Conservation (phyloP, 176 grass and related monocot genomes). For the Typha latifolia region DNA sequence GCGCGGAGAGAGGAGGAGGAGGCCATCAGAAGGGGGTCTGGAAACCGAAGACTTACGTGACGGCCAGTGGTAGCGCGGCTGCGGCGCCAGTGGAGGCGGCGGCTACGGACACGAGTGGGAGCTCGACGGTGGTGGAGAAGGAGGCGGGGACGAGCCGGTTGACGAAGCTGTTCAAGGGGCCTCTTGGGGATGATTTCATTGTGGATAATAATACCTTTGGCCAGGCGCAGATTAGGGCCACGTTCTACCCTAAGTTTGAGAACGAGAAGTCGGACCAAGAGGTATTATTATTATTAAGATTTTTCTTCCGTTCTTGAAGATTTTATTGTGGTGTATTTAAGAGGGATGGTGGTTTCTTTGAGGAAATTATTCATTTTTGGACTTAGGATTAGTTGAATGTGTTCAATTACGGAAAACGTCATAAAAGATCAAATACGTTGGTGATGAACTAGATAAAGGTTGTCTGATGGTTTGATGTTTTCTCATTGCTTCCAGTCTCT, state of each 20-base stretch:
- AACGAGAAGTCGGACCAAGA: constrained; percentile 96
- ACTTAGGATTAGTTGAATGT: background rate
- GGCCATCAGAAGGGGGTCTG: constrained; percentile 11
- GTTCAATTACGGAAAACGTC: constrained; percentile 5
- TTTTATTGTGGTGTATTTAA: background rate
- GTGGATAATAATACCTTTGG: constrained; percentile 61
- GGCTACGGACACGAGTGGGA: background rate
- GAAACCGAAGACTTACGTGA: constrained; percentile 40
- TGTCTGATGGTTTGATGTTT: background rate
- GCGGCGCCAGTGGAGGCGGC: constrained; percentile 1
- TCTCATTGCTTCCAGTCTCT: no score
- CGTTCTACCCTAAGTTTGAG: constrained; percentile 97
- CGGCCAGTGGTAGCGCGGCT: constrained; percentile 12
- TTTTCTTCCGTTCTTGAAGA: background rate
- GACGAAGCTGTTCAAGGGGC: constrained; percentile 45
- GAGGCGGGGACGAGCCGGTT: constrained; percentile 4
- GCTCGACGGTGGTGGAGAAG: constrained; percentile 3
- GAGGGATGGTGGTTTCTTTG: background rate
- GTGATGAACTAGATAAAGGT: no score
- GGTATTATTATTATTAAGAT: constrained; percentile 15
- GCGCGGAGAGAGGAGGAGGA: background rate
- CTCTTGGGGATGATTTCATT: constrained; percentile 38
- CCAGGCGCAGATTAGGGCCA: constrained; percentile 68
- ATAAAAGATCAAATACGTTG: no score
- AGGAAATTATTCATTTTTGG: no score